Evolutionary conservation across 2,329 filamentous ascomycete species (phyloP).

Genomic region (Calonectria pteridis): DNA sequence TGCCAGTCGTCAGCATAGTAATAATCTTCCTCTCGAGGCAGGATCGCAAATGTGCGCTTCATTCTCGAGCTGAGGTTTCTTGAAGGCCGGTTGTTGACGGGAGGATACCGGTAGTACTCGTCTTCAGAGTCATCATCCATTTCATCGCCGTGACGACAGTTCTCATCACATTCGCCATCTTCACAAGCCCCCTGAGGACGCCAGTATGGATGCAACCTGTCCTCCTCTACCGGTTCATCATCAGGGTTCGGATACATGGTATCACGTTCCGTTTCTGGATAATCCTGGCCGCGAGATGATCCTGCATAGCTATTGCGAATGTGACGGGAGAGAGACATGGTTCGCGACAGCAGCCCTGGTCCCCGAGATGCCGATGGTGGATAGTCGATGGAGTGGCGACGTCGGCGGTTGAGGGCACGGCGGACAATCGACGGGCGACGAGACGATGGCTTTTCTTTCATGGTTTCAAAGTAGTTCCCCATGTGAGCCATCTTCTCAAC

Average conservation of each 20-base stretch:
- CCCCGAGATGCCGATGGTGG: slow-evolving; percentile 55
- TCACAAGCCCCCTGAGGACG: slow-evolving; percentile 63
- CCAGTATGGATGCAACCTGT: slow-evolving; percentile 72
- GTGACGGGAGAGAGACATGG: slow-evolving; percentile 65
- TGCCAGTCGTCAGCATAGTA: slow-evolving; percentile 49
- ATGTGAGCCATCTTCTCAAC: slow-evolving; percentile 64
- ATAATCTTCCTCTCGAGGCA: slow-evolving; percentile 60
- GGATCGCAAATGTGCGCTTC: slow-evolving; percentile 71
- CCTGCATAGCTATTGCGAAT: slow-evolving; percentile 49
- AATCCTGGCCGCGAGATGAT: slow-evolving; percentile 41
- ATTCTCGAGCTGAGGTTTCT: slow-evolving; percentile 65
- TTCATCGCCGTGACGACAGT: slow-evolving; percentile 45
- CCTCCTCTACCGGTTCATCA: slow-evolving; percentile 63
- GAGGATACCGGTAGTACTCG: slow-evolving; percentile 59
- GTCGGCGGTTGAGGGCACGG: slow-evolving; percentile 65
- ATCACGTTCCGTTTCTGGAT: slow-evolving; percentile 44
- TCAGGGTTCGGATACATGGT: slow-evolving; percentile 57
- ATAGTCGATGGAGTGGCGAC: slow-evolving; percentile 58
- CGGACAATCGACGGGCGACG: slow-evolving; percentile 65
- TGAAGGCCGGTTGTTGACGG: slow-evolving; percentile 63
- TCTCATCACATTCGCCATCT: slow-evolving; percentile 44
- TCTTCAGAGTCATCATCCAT: slow-evolving; percentile 50
- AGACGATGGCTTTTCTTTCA: slow-evolving; percentile 58
- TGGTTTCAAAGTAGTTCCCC: slow-evolving; percentile 66
- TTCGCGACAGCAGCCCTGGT: slow-evolving; percentile 61